These are phyloP conservation scores for Diaporthe australafricana DNA, from an alignment of 2,329 filamentous ascomycete genomes.

Conservation along the genomic window DNA sequence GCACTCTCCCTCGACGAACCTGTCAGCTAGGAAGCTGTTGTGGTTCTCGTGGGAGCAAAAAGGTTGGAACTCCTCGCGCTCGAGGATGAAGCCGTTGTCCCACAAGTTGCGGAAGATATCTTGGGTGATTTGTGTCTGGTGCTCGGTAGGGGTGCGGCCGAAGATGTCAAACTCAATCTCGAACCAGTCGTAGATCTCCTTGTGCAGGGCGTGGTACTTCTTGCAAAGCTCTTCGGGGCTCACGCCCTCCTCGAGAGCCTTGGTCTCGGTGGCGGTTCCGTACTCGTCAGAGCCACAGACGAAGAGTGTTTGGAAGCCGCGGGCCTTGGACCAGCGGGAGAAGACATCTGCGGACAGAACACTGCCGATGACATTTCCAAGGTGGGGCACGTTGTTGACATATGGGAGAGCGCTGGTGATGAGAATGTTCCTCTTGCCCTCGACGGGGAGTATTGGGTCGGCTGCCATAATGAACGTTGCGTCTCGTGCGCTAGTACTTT, in stretches of 20 bases:
- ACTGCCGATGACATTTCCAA: conserved; percentile 89
- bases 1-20: conserved; percentile 85
- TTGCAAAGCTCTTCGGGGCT: conserved; percentile 87
- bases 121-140: conserved; percentile 94
- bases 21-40: conserved; percentile 82
- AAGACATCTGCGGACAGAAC: conserved; percentile 92
- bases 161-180: conserved; percentile 95
- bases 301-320: conserved; percentile 83
- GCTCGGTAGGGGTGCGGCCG: conserved; percentile 86
- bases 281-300: conserved; percentile 94
- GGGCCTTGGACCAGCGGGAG: conserved; percentile 82
- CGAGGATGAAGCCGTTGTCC: conserved; percentile 88
- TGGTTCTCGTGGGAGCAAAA: conserved; percentile 81
- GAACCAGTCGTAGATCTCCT: conserved; percentile 96
- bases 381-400: conserved; percentile 81
- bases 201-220: conserved; percentile 92
- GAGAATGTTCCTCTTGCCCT: conserved; percentile 86
- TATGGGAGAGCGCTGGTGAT: conserved; percentile 94
- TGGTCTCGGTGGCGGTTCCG: conserved; percentile 95
- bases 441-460: conserved; percentile 70
- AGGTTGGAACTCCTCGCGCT: conserved; percentile 88
- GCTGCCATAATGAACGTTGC: background rate
- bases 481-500: background rate
- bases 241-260: conserved; percentile 88
- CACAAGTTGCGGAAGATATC: conserved; percentile 89